phyloP scores from a whole-genome alignment of 73 alveolate genomes.

The Breviolum minutum region DNA sequence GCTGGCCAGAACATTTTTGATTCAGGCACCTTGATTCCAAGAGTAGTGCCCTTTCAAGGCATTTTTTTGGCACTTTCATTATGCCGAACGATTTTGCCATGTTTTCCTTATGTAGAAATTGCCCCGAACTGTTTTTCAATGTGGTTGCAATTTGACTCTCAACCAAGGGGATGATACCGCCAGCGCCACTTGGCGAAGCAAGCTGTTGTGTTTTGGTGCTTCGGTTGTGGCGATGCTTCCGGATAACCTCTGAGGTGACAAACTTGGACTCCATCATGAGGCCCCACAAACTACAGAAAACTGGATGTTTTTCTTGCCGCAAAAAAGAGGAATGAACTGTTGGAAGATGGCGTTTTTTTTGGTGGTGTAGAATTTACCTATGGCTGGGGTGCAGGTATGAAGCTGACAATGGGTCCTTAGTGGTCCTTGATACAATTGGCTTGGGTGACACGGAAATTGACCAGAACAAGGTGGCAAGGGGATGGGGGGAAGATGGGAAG shows the following conservation, averaged over 20 bases:
- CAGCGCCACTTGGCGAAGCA: constrained; percentile 34
- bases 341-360: too few relatives aligned
- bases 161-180: constrained; percentile 73
- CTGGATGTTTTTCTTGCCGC: background rate
- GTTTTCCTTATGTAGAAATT: too few relatives aligned
- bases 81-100: too few relatives aligned
- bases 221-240: background rate
- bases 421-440: constrained; percentile 86
- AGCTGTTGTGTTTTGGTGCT: background rate
- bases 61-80: too few relatives aligned
- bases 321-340: background rate
- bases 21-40: constrained; percentile 42
- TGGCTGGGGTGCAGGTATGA: constrained; percentile 43
- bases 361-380: too few relatives aligned
- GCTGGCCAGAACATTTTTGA: constrained; percentile 68
- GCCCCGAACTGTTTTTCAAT: too few relatives aligned
- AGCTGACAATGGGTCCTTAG: constrained; percentile 78
- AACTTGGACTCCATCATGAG: constrained; percentile 86
- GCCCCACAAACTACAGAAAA: background rate
- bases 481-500: background rate
- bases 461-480: constrained; percentile 50
- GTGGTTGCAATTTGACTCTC: too few relatives aligned
- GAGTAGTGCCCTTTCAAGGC: background rate
- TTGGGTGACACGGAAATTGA: constrained; percentile 88
- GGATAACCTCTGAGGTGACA: constrained; percentile 33